Conservation (phyloP, 805 yeast species). For the Spathaspora passalidarum region DNA sequence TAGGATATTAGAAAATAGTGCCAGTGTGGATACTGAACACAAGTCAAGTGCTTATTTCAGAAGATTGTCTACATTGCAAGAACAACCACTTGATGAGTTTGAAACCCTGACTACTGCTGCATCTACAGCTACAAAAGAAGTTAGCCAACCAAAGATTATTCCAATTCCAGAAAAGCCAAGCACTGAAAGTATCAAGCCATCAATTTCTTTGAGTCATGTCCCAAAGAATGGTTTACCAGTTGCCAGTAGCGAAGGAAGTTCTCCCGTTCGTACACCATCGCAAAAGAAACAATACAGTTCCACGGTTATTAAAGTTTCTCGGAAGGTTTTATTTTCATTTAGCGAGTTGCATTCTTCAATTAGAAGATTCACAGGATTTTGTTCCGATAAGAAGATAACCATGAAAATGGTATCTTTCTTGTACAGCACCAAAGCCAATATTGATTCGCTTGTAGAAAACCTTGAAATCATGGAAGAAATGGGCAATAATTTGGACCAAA, state of each 20-base stretch:
- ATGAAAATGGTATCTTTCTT: slow-evolving; percentile 51
- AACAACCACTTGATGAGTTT: slow-evolving; percentile 34
- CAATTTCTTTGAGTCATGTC: neutral
- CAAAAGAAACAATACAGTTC: slow-evolving; percentile 12
- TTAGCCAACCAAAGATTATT: neutral
- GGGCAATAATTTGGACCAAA: slow-evolving; percentile 27
- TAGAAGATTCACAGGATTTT: slow-evolving; percentile 54
- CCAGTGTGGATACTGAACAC: slow-evolving; percentile 40
- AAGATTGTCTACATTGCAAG: slow-evolving; percentile 63
- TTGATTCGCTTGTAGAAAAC: slow-evolving; percentile 55
- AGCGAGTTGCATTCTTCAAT: slow-evolving; percentile 64
- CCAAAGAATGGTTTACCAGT: neutral
- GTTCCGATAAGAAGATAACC: slow-evolving; percentile 52
- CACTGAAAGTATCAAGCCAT: neutral
- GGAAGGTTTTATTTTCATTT: slow-evolving; percentile 60
- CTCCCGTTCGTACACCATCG: neutral
- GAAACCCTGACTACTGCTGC: slow-evolving; percentile 7
- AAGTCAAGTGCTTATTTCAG: slow-evolving; percentile 63
- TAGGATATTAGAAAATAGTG: slow-evolving; percentile 33
- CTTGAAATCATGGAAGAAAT: slow-evolving; percentile 47
- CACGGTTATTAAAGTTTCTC: slow-evolving; percentile 43
- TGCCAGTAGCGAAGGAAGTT: neutral
- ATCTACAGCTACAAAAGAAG: slow-evolving; percentile 3
- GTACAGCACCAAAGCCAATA: slow-evolving; percentile 50
- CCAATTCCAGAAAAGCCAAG: slow-evolving; percentile 3